Evolutionary conservation across 73 alveolate genomes (phyloP).

Genomic region (Stentor roeselii): DNA sequence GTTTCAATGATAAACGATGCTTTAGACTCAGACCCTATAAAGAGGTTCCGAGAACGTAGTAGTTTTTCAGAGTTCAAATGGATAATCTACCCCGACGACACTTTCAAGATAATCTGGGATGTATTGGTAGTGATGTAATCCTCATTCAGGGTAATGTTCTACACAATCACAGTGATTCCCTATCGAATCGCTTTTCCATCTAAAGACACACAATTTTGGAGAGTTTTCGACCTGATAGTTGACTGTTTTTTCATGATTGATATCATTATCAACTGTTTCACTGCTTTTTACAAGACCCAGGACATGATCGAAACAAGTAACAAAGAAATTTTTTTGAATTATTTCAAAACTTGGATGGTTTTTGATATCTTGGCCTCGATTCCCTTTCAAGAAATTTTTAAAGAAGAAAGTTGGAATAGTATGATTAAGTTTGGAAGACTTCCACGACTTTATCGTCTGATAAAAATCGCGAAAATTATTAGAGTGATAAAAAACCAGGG

Average conservation of each 20-base stretch:
- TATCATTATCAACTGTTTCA: constrained; percentile 50
- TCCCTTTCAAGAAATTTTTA: constrained; percentile 38
- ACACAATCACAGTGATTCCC: constrained; percentile 56
- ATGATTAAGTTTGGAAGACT: constrained; percentile 64
- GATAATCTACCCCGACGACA: constrained; percentile 42
- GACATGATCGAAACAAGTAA: constrained; percentile 51
- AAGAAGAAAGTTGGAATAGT: constrained; percentile 25
- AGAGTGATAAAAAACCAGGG: background rate
- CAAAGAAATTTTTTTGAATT: constrained; percentile 46
- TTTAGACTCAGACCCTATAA: background rate
- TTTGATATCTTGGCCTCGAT: constrained; percentile 52
- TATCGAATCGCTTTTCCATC: constrained; percentile 65
- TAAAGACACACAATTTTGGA: constrained; percentile 32
- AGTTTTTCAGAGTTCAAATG: too few species aligned
- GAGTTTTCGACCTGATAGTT: constrained; percentile 37
- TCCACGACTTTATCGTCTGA: constrained; percentile 59
- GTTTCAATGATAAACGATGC: background rate
- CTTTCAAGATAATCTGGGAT: constrained; percentile 57
- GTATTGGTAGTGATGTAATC: constrained; percentile 35
- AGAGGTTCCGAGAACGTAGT: background rate
- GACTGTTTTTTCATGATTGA: constrained; percentile 54
- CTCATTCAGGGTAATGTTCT: constrained; percentile 31
- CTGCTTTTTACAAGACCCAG: constrained; percentile 60
- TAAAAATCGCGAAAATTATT: constrained; percentile 46
- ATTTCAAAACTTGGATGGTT: constrained; percentile 57